Percentiles rank a stretch among this genome's conserved stretches.
These are phyloP conservation scores for Triticum urartu DNA, from an alignment of 176 grass and related monocot genomes.

Conservation along the genomic window DNA sequence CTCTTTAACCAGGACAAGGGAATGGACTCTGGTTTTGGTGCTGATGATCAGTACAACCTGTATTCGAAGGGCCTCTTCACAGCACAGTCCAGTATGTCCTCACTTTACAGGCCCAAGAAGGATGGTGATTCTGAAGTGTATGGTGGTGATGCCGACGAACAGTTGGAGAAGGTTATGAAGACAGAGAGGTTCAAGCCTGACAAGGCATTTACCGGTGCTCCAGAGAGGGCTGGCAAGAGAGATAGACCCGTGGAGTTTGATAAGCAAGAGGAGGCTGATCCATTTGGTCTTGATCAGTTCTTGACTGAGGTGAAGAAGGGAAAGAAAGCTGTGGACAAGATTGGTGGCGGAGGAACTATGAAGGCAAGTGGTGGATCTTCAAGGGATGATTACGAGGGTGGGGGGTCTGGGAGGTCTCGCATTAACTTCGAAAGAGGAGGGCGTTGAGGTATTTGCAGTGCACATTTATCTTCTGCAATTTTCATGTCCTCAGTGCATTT, in stretches of 20 bases:
- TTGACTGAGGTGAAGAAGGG: conserved; percentile 97
- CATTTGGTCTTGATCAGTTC: conserved; percentile 93
- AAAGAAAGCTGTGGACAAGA: conserved; percentile 94
- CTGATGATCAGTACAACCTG: conserved; percentile 89
- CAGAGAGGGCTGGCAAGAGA: conserved; percentile 73
- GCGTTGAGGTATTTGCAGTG: conserved; percentile 42
- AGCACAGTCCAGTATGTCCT: conserved; percentile 63
- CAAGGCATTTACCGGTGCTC: conserved; percentile 75
- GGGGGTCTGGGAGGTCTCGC: conserved; percentile 83
- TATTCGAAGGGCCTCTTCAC: conserved; percentile 91
- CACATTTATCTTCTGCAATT: background rate
- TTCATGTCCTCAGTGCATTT: background rate
- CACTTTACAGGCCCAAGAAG: conserved; percentile 88
- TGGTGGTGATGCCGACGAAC: conserved; percentile 75
- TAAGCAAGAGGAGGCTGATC: conserved; percentile 88
- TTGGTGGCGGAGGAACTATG: conserved; percentile 86
- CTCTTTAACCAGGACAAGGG: conserved; percentile 99
- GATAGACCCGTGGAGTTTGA: conserved; percentile 91
- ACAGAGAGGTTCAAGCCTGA: conserved; percentile 93
- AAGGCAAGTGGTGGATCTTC: conserved; percentile 92
- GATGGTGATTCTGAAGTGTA: conserved; percentile 89
- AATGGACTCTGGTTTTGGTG: conserved; percentile 93
- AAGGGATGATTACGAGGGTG: conserved; percentile 82
- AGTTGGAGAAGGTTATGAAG: conserved; percentile 86
- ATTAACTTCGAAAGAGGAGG: conserved; percentile 88